Conservation (phyloP, 345 rosid species). For the Syzygium jambos region DNA sequence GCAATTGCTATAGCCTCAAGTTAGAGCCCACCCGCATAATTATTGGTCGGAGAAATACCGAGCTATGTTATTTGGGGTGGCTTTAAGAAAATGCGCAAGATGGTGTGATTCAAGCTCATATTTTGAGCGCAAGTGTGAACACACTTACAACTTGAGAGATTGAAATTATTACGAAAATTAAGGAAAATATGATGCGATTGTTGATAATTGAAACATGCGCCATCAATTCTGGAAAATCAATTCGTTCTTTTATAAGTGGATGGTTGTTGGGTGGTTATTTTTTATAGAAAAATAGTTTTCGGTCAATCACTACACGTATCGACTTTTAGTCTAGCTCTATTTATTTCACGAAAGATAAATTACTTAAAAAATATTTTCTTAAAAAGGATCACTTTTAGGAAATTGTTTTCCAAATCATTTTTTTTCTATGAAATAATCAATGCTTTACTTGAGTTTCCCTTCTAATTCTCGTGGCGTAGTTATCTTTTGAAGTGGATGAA, state of each 20-base stretch:
- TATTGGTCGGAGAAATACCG: background rate
- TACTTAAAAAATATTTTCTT: too few relatives aligned
- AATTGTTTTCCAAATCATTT: too few relatives aligned
- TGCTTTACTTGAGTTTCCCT: too few relatives aligned
- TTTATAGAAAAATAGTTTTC: background rate
- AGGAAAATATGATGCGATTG: background rate
- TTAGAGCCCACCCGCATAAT: too few relatives aligned
- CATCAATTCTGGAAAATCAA: background rate
- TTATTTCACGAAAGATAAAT: too few relatives aligned
- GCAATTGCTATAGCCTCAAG: too few relatives aligned
- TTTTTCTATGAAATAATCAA: too few relatives aligned
- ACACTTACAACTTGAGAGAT: background rate
- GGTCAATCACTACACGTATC: background rate
- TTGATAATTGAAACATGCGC: background rate
- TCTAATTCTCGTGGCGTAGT: background rate
- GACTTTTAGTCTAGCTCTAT: too few relatives aligned
- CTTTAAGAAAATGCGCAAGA: background rate
- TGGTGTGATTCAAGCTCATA: background rate
- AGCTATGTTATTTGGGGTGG: background rate
- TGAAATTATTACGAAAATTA: background rate
- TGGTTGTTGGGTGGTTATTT: background rate
- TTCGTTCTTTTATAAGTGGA: background rate
- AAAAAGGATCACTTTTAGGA: too few relatives aligned
- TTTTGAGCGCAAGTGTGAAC: background rate
- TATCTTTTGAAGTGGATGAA: background rate